Evolutionary conservation across 140 eudicot species (phyloP).

Genomic region (Senecio squalidus): DNA sequence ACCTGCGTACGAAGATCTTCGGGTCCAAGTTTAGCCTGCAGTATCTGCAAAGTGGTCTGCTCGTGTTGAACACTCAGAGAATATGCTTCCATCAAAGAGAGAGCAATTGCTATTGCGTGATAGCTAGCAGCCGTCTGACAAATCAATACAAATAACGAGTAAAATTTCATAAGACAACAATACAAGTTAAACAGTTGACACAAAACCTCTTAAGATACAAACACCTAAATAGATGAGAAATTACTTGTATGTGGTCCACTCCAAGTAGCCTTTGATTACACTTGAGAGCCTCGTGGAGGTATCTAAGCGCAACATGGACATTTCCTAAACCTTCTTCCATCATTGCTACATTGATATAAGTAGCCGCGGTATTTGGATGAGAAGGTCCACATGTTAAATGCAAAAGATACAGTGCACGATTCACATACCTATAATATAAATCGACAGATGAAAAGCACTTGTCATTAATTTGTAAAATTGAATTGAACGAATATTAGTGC

Average conservation of each 20-base stretch:
- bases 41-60: conserved; percentile 92
- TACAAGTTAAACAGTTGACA: too few relatives aligned
- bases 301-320: conserved; percentile 91
- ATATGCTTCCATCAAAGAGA: conserved; percentile 97
- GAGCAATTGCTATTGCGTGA: conserved; percentile 98
- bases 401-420: conserved; percentile 89
- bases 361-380: conserved; percentile 95
- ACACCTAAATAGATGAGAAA: conserved; percentile 14
- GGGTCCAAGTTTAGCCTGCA: conserved; percentile 91
- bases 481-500: neutral
- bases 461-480: neutral
- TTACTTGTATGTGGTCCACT: conserved; percentile 90
- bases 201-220: too few relatives aligned
- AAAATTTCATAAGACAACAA: conserved; percentile 4
- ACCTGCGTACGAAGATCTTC: conserved; percentile 98
- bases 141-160: neutral
- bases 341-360: conserved; percentile 94
- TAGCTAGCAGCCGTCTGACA: conserved; percentile 98
- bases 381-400: conserved; percentile 94
- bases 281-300: conserved; percentile 93
- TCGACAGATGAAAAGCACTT: conserved; percentile 11
- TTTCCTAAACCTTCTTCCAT: conserved; percentile 98
- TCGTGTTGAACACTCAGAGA: conserved; percentile 97
- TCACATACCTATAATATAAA: conserved; percentile 63
- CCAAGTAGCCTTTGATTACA: conserved; percentile 92